Evolutionary conservation across 345 rosid genomes (phyloP), one percentile per base, ranked within the genome.

Genomic region (Salix viminalis): DNA sequence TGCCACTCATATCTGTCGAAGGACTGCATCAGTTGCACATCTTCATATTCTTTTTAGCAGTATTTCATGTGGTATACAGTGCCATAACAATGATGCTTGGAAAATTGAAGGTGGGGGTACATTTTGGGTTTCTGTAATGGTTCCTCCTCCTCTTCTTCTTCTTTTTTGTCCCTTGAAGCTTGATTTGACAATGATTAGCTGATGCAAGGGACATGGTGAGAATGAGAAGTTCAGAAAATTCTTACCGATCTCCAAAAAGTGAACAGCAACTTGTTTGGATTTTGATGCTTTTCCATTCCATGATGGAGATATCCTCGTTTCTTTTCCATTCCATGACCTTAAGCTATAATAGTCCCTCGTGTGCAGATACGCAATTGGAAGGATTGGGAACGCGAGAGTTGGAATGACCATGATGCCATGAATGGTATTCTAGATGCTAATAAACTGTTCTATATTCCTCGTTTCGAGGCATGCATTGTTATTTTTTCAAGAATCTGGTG

Each of bases 21-120:
- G 99, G 90, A 37, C 78, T 96, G 79, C 99, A 94, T 83, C 99
- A 96, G 81, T 69, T 96, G 77, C 98, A 94, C 80, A 96, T 94
- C 67, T 94, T 92, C 84, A 90, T 94, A 7, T 96, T 94, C 88
- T 96, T 96, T 81, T 88, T 94, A 76, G 98, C 99, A 60, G 94
- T 89, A 81, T 94, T 96, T 79, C 99, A 96, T 79, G 97, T 94
- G 48, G 37, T 87, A 19, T 90, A 92, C 67, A 89, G 99, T 77
- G 92, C 89, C 23, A 61, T 85, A 28, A 92, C 93, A 7, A 96
- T 94, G 99, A 86, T 81, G 84, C 97, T 96, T 24, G 99, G 99
- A 82, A 86, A 91, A 85, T 78, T 90, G 65, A 93, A 96, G 97
- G 99, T 93, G 69, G 65, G 11, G 28, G n/a, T 32, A 14, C 26